A percentile compares a stretch with the other conserved stretches of the same genome.
phyloP scores from a whole-genome alignment of 805 yeast species.

The Tetrapisispora nanseiensis region DNA sequence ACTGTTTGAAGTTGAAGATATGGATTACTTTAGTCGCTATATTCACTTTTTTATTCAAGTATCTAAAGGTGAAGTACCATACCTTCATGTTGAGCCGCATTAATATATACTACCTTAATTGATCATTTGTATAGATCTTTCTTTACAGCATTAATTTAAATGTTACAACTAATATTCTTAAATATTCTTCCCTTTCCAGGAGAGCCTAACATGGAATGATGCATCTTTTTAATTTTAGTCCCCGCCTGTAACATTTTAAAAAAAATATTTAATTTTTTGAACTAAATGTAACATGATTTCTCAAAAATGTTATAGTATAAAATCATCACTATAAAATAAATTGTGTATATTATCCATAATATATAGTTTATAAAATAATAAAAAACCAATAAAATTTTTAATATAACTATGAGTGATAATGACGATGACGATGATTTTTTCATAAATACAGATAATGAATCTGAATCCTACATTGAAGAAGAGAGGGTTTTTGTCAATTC shows the following conservation, averaged over 20 bases:
- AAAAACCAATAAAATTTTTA: not conserved
- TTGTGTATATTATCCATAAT: too few species aligned
- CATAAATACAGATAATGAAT: slow-evolving; percentile 7
- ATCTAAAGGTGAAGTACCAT: not conserved
- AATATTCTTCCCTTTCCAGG: not conserved
- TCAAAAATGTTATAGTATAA: too few species aligned
- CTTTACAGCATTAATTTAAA: not conserved
- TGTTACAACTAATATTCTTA: not conserved
- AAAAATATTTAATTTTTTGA: too few species aligned
- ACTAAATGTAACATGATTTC: too few species aligned
- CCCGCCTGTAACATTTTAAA: too few species aligned
- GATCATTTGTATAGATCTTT: too few species aligned
- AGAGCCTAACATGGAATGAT: too few species aligned
- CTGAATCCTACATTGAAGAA: not conserved
- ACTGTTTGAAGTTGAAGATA: not conserved
- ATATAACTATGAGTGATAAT: not conserved
- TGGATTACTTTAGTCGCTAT: not conserved
- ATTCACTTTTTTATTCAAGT: not conserved
- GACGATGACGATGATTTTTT: slow-evolving; percentile 9
- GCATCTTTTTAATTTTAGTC: too few species aligned
- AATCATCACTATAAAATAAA: too few species aligned
- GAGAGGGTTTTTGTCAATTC: not conserved
- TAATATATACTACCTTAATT: too few species aligned
- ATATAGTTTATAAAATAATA: too few species aligned
- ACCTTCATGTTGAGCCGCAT: not conserved